Percentiles rank a stretch among this genome's conserved stretches.
Conservation (phyloP, 192 early-diverging fungal species). For the Geranomyces variabilis region DNA sequence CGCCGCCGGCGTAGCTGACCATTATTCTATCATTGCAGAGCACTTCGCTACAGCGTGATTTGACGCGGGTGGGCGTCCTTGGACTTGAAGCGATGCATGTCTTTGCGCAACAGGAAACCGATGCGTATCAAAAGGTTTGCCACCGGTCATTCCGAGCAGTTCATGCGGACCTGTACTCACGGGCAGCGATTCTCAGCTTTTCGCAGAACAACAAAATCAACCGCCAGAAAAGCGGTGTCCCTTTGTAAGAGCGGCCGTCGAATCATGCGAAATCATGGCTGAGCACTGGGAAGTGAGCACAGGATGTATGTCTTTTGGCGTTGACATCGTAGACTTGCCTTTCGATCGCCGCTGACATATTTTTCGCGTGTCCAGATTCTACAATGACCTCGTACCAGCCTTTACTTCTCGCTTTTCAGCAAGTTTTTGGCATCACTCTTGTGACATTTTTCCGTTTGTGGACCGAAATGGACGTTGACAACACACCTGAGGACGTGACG, state of each 20-base stretch:
- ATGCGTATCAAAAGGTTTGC: neutral
- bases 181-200: neutral
- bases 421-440: slow-evolving; percentile 59
- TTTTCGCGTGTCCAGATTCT: slow-evolving; percentile 27
- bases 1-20: neutral
- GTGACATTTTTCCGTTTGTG: slow-evolving; percentile 62
- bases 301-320: slow-evolving; percentile 37
- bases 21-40: slow-evolving; percentile 42
- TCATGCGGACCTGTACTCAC: no score
- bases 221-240: slow-evolving; percentile 49
- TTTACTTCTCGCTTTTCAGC: slow-evolving; percentile 61
- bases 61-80: slow-evolving; percentile 63
- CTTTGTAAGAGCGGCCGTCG: slow-evolving; percentile 62
- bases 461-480: slow-evolving; percentile 63
- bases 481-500: slow-evolving; percentile 34
- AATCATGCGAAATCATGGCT: slow-evolving; percentile 67
- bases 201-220: slow-evolving; percentile 37
- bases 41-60: slow-evolving; percentile 62
- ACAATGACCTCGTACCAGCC: slow-evolving; percentile 67
- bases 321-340: neutral
- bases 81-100: slow-evolving; percentile 65
- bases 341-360: neutral
- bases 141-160: no score
- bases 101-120: slow-evolving; percentile 46
- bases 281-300: slow-evolving; percentile 73